These are phyloP conservation scores for Exophiala viscosa DNA, from an alignment of 2,329 filamentous ascomycete genomes.

Conservation along the genomic window DNA sequence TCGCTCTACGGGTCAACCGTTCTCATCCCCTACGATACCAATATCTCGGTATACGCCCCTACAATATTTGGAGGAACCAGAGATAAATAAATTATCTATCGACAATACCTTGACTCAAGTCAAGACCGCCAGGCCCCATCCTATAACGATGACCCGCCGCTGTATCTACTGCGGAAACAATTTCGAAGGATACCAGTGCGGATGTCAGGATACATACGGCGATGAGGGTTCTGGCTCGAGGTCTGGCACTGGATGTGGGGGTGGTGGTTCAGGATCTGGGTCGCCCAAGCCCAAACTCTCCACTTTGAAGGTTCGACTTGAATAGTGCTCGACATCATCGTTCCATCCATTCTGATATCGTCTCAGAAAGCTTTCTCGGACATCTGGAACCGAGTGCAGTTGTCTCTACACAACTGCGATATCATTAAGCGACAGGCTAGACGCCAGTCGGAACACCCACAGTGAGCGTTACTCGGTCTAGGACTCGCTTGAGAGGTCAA, in stretches of 20 bases:
- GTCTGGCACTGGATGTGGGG: neutral
- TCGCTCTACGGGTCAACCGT: too few species aligned
- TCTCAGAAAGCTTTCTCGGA: too few species aligned
- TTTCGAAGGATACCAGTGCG: constrained; percentile 7
- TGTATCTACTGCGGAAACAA: constrained; percentile 11
- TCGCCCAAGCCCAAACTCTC: neutral
- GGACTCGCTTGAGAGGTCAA: too few species aligned
- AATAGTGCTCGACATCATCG: neutral
- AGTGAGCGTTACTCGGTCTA: too few species aligned
- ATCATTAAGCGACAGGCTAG: too few species aligned
- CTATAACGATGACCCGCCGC: neutral
- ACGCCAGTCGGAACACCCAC: too few species aligned
- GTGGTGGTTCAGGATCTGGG: neutral
- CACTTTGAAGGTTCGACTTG: neutral
- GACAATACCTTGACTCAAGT: neutral
- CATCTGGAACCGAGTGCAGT: too few species aligned
- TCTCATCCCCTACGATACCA: too few species aligned
- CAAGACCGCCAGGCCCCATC: neutral
- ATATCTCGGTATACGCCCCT: too few species aligned
- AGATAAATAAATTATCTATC: too few species aligned
- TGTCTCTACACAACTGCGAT: too few species aligned
- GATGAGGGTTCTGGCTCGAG: neutral
- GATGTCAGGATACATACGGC: neutral
- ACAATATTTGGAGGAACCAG: too few species aligned
- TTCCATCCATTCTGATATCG: neutral